Base-by-base conservation (phyloP, 306 rosid species). In the Hippophae tibetana region DNA sequence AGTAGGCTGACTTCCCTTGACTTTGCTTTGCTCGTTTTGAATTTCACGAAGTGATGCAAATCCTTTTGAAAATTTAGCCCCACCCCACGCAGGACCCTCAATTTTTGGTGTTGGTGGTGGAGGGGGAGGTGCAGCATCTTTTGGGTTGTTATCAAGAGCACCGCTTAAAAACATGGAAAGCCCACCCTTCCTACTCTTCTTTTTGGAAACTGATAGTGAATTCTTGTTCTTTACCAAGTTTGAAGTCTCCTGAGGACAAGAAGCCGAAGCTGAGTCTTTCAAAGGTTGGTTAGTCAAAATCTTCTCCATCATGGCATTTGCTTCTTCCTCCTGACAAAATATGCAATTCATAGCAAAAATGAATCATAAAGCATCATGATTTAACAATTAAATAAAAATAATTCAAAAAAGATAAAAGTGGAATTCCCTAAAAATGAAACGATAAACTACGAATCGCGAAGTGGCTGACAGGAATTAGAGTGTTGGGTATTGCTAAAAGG, bases 21-120 rank as follows among this genome's bases (percentile, higher is more conserved):
- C 61, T 79, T 78, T 83, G 69, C 84, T 80, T 70, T 90, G 89
- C 68, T 90, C 92, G 57, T 79, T 74, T 79, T 83, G 98, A 72
- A 90, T 87, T 63, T 79, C 92, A 1, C 98, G 98, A 38, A 90
- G 89, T 25, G 96, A 81, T 46, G 95, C 49, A 58, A 71, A 72
- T 51, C 93, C 95, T 69, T 74, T 85, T 1, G 58, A 43, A 65
- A 82, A 62, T 70, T 78, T 85, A 27, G 85, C 89, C 48, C 98
- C 98, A 40, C 96, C 98, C 98, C 98, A 92, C 27, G 96, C 98
- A 54, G 96, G 96, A 50, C 78, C 95, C 46, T 92, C 98, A 25
- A 41, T 63, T 83, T 40, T 87, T 14, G 84, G 90, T 7, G 76
- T 43, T 0, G 82, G 80, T 0, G 82, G 80, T 49, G 86, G 86